A percentile compares a stretch with the other conserved stretches of the same genome.
phyloP scores from a whole-genome alignment of 306 rosid genomes.

The Trifolium fragiferum region DNA sequence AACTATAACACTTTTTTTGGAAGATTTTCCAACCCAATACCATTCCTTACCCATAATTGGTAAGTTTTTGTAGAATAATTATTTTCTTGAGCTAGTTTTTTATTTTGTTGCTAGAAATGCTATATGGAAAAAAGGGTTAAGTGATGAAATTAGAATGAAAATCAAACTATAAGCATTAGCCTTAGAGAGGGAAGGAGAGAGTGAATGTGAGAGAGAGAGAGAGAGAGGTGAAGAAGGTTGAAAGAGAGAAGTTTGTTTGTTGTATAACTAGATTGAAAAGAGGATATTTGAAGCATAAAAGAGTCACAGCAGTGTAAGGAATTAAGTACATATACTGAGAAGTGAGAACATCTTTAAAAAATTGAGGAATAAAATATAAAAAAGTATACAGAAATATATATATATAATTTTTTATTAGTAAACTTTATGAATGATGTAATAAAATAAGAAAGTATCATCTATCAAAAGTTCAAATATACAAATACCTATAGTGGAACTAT shows the following conservation, averaged over 20 bases:
- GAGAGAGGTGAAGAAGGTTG: not conserved
- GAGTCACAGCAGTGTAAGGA: slow-evolving; percentile 54
- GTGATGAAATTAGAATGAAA: slow-evolving; percentile 44
- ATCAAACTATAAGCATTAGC: slow-evolving; percentile 39
- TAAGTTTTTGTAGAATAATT: slow-evolving; percentile 15
- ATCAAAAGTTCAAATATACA: not conserved
- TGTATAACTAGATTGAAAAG: slow-evolving; percentile 48
- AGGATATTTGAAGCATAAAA: slow-evolving; percentile 66
- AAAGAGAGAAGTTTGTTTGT: slow-evolving; percentile 4
- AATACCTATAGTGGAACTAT: too few relatives aligned
- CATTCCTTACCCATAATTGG: slow-evolving; percentile 70
- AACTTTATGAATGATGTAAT: not conserved
- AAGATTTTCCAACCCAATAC: slow-evolving; percentile 61
- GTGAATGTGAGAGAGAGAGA: not conserved
- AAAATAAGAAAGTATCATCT: not conserved
- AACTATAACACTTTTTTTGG: slow-evolving; percentile 48
- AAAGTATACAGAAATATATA: not conserved
- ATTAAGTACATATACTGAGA: slow-evolving; percentile 55
- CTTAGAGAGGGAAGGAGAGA: slow-evolving; percentile 4
- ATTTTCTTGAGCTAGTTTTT: not conserved
- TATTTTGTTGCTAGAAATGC: too few relatives aligned
- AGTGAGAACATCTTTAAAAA: not conserved
- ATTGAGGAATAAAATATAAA: not conserved
- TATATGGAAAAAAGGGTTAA: slow-evolving; percentile 29
- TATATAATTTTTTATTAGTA: not conserved